phyloP scores from a whole-genome alignment of 306 rosid genomes.

The Benincasa hispida region DNA sequence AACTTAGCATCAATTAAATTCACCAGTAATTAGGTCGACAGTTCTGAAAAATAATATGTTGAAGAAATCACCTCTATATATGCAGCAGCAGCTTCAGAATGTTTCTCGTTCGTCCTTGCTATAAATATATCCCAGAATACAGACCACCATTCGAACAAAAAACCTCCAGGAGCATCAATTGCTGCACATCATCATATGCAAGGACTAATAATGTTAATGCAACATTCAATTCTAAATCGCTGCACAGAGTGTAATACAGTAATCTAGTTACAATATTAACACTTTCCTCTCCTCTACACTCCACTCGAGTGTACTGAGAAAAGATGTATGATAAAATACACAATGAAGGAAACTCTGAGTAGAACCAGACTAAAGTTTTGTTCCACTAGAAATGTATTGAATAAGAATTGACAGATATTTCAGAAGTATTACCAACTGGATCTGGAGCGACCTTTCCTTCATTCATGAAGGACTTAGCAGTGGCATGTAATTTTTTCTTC shows the following conservation, averaged over 20 bases:
- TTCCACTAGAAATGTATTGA: neutral
- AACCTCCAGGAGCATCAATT: constrained; percentile 97
- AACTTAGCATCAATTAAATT: neutral
- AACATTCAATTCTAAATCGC: neutral
- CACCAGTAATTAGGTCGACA: neutral
- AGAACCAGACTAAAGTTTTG: neutral
- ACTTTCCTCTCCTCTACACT: neutral
- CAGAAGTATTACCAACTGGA: constrained; percentile 67
- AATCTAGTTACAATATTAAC: neutral
- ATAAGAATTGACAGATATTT: neutral
- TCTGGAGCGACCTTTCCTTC: constrained; percentile 95
- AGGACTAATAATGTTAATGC: neutral
- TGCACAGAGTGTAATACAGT: neutral
- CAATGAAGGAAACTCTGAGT: neutral
- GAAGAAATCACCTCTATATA: constrained; percentile 56
- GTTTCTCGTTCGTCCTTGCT: constrained; percentile 84
- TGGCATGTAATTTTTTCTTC: constrained; percentile 79
- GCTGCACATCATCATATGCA: constrained; percentile 42
- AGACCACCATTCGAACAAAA: constrained; percentile 98
- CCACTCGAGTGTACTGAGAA: neutral
- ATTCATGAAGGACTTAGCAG: constrained; percentile 89
- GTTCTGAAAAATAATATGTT: neutral
- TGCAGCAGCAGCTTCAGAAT: constrained; percentile 84
- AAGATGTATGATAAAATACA: neutral
- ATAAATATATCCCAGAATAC: constrained; percentile 94